Evolutionary conservation across 495 filamentous ascomycete species (phyloP).

Genomic region (Aspergillus affinis): DNA sequence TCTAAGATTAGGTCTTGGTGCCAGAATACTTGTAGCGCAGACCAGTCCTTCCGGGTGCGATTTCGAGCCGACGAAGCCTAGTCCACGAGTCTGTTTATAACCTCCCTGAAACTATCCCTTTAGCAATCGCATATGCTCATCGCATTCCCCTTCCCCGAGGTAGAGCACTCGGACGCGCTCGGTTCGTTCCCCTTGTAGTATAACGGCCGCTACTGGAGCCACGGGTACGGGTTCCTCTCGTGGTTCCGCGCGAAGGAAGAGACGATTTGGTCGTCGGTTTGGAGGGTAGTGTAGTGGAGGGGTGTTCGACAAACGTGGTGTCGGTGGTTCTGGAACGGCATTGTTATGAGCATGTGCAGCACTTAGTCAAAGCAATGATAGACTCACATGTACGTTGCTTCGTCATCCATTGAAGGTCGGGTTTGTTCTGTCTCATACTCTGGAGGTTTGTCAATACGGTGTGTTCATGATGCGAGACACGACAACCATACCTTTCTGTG

Average conservation of each 20-base stretch:
- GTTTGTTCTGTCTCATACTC: conserved; percentile 33
- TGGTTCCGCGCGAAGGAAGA: conserved; percentile 39
- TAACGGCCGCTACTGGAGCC: conserved; percentile 45
- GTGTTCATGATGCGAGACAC: background rate
- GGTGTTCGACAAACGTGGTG: conserved; percentile 90
- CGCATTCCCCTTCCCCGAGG: conserved; percentile 42
- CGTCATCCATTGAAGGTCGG: conserved; percentile 50
- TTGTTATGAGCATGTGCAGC: background rate
- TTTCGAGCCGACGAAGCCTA: background rate
- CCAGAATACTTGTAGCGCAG: background rate
- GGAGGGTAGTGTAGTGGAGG: conserved; percentile 59
- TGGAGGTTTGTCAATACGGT: conserved; percentile 21
- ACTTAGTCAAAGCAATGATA: background rate
- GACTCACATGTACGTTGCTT: conserved; percentile 86
- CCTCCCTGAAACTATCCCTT: background rate
- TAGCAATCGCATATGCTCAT: conserved; percentile 17
- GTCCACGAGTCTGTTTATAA: background rate
- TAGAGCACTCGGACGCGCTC: conserved; percentile 41
- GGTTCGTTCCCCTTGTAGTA: conserved; percentile 36
- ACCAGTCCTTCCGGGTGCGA: background rate
- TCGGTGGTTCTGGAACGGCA: conserved; percentile 72
- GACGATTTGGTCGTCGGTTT: conserved; percentile 65
- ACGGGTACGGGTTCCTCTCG: conserved; percentile 31
- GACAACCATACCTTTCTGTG: conserved; percentile 34
- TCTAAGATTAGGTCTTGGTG: no score